A percentile compares a stretch with the other conserved stretches of the same genome.
These are phyloP conservation scores for Blepharisma japonicum DNA, from an alignment of 73 alveolate species.

Conservation along the genomic window DNA sequence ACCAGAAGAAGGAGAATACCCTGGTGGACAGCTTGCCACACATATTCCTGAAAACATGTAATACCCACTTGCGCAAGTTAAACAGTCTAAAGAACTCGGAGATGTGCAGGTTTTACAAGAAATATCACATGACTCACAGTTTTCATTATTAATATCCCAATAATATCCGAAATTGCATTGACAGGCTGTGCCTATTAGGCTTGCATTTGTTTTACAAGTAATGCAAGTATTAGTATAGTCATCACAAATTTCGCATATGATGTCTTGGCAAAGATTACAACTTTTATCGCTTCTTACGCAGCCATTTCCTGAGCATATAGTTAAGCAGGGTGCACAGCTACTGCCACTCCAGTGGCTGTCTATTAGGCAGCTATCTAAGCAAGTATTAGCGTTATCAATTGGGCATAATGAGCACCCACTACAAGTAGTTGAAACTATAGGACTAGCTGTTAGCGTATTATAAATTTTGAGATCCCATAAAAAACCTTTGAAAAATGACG, in stretches of 20 bases:
- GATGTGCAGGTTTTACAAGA: conserved; percentile 17
- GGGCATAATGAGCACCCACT: background rate
- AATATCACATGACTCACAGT: background rate
- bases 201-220: conserved; percentile 22
- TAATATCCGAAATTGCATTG: background rate
- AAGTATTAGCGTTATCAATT: background rate
- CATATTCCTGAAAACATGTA: conserved; percentile 1
- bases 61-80: background rate
- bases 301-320: background rate
- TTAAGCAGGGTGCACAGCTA: background rate
- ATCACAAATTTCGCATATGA: background rate
- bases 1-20: background rate
- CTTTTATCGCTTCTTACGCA: conserved; percentile 7
- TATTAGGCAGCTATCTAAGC: background rate
- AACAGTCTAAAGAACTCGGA: background rate
- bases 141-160: background rate
- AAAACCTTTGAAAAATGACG: conserved; percentile 1
- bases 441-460: background rate
- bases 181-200: background rate
- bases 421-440: background rate
- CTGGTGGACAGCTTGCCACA: background rate
- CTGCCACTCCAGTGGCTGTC: background rate
- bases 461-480: background rate
- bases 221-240: background rate
- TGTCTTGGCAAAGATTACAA: conserved; percentile 3